Base-by-base conservation (phyloP, 208 protist genomes). In the Leishmania braziliensis region DNA sequence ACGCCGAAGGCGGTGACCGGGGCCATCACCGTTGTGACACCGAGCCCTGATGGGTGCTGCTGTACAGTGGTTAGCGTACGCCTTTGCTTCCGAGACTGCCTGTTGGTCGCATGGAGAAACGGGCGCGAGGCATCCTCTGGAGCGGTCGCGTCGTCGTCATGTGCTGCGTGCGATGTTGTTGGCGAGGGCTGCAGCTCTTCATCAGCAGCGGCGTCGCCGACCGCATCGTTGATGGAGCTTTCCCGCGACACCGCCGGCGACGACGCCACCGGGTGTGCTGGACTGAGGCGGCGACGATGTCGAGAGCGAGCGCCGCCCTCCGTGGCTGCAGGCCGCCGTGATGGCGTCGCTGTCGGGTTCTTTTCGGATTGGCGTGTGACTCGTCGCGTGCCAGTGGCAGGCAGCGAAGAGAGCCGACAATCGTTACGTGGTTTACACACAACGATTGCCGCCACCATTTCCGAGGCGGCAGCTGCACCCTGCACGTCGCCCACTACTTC, bases 211-310 rank as follows among this genome's bases (percentile, higher is more conserved):
- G 26, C 26, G 48, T 36, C 48, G 48, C 48, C 26, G 26, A n/a
- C 43, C 48, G 51, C 50, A 60, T 75, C 48, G 50, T 60, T 39
- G 71, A 60, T 60, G 29, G 71, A 75, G 71, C 71, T 60, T 8
- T 14, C 68, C 29, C 26, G 68, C 43, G 36, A 72, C 68, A n/a
- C 68, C 68, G 68, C 68, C 43, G 68, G 68, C 39, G 68, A 72
- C 23, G 68, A 72, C 68, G 43, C 20, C 6, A 72, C 43, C 12
- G 36, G 68, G 68, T 72, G 68, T 29, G 68, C 68, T 72, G 68
- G 68, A 3, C 68, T 72, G 23, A 72, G 68, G 68, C 36, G 39
- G 43, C 68, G 68, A 72, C 68, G 68, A 43, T 72, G 68, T 48
- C 36, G 68, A 50, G 68, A 51, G 43, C 68, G 68, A 23, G 26